Percentiles rank a stretch among this genome's conserved stretches.
phyloP scores from a whole-genome alignment of 345 rosid genomes.

The Brassica nigra region DNA sequence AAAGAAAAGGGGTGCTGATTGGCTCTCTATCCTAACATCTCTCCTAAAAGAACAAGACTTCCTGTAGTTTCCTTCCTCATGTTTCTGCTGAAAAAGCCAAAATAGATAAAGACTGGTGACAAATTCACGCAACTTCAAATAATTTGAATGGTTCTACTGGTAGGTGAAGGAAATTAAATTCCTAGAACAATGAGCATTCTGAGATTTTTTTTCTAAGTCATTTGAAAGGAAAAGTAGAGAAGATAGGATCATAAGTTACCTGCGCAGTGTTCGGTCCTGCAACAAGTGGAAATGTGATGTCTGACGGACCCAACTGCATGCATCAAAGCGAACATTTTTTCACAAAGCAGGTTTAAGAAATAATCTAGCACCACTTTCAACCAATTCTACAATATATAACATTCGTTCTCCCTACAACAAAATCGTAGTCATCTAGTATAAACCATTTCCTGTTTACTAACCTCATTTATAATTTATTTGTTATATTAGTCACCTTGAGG shows the following conservation, averaged over 20 bases:
- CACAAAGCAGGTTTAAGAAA: neutral
- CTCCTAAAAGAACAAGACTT: constrained; percentile 49
- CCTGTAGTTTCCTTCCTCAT: constrained; percentile 39
- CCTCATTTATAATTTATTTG: neutral
- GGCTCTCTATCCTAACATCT: constrained; percentile 50
- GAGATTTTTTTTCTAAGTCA: neutral
- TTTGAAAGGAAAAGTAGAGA: neutral
- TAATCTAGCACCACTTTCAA: neutral
- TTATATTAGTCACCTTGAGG: neutral
- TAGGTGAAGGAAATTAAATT: neutral
- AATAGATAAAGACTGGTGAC: constrained; percentile 12
- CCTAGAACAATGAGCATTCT: constrained; percentile 14
- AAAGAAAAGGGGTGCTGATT: constrained; percentile 78
- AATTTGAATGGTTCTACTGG: neutral
- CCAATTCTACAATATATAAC: neutral
- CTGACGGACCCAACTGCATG: constrained; percentile 72
- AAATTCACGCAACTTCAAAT: neutral
- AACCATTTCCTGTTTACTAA: constrained; percentile 11
- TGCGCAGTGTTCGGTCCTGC: constrained; percentile 44
- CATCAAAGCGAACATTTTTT: constrained; percentile 9
- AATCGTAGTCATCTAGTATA: neutral
- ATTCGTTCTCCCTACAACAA: neutral
- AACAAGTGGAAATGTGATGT: constrained; percentile 60
- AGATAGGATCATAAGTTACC: constrained; percentile 46
- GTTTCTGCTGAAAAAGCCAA: constrained; percentile 51